Percentiles rank a stretch among this genome's conserved stretches.
phyloP scores from a whole-genome alignment of 2,329 filamentous ascomycete genomes.

The Hypoxylon sp. region DNA sequence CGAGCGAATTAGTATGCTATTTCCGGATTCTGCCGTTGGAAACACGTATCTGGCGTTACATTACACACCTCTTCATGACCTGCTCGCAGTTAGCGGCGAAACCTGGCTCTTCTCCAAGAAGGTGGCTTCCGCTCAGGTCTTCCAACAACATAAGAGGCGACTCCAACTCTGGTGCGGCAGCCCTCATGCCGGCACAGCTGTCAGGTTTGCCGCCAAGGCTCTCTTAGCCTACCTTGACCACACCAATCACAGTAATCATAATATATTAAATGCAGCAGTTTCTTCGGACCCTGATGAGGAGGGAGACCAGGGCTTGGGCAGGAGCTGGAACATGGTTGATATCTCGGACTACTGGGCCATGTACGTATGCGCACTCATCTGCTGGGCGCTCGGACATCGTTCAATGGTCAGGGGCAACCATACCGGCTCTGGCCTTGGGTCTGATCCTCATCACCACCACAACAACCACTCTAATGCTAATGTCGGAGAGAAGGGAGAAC shows the following conservation, averaged over 20 bases:
- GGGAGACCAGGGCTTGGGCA: constrained; percentile 15
- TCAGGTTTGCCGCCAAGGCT: constrained; percentile 66
- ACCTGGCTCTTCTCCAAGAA: constrained; percentile 72
- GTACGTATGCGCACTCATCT: constrained; percentile 71
- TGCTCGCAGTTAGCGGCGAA: constrained; percentile 71
- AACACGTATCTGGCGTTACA: constrained; percentile 71
- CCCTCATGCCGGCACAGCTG: constrained; percentile 60
- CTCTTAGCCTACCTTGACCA: constrained; percentile 62
- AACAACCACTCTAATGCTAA: constrained; percentile 44
- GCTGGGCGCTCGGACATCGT: constrained; percentile 68
- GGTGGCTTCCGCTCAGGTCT: constrained; percentile 61
- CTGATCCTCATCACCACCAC: constrained; percentile 28
- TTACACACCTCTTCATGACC: constrained; percentile 70
- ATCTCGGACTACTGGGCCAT: constrained; percentile 90
- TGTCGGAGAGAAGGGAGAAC: constrained; percentile 56
- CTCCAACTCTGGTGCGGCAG: constrained; percentile 58
- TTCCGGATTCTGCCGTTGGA: constrained; percentile 61
- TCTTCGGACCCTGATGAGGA: constrained; percentile 28
- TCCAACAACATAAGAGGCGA: constrained; percentile 63
- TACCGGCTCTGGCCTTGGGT: constrained; percentile 38
- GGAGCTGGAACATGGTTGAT: constrained; percentile 66
- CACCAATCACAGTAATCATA: constrained; percentile 44
- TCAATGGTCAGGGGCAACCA: constrained; percentile 35
- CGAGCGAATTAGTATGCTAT: constrained; percentile 59
- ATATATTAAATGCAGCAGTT: constrained; percentile 38